These are phyloP conservation scores for Cyamopsis tetragonoloba DNA, from an alignment of 306 rosid genomes.

Conservation along the genomic window DNA sequence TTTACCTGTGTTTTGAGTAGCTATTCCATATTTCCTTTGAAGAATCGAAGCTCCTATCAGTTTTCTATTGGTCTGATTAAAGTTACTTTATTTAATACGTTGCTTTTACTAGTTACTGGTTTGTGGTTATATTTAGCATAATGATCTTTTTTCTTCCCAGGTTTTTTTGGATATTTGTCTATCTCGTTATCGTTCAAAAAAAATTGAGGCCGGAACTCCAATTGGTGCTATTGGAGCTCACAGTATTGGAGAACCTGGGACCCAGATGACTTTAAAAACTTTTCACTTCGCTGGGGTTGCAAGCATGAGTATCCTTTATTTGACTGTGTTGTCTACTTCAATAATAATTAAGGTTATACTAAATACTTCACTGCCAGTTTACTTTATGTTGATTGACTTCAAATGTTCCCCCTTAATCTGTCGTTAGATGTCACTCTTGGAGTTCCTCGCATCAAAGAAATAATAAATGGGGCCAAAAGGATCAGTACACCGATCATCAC, in stretches of 20 bases:
- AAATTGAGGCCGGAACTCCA: conserved; percentile 87
- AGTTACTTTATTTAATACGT: not conserved
- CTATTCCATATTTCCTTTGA: not conserved
- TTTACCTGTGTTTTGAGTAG: not conserved
- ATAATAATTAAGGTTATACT: not conserved
- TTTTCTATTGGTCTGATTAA: conserved; percentile 7
- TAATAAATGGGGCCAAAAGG: conserved; percentile 67
- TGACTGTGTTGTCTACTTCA: not conserved
- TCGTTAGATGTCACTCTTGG: conserved; percentile 81
- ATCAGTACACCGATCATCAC: conserved; percentile 89
- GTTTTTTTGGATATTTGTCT: conserved; percentile 81
- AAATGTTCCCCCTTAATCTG: conserved; percentile 44
- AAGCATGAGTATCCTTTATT: conserved; percentile 97
- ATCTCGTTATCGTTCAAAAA: conserved; percentile 70
- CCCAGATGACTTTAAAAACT: conserved; percentile 94
- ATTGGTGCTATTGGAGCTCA: conserved; percentile 96
- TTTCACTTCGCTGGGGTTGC: conserved; percentile 99
- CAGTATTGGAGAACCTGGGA: conserved; percentile 99
- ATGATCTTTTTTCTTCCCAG: conserved; percentile 36
- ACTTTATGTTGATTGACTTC: conserved; percentile 22
- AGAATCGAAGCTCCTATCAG: not conserved
- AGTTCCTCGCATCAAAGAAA: conserved; percentile 96
- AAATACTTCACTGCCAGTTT: not conserved
- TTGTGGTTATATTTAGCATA: not conserved
- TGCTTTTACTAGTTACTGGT: not conserved